Evolutionary conservation across 441 rosid genomes (phyloP), one percentile per base, ranked within the genome.

Genomic region (Hypseocharis bilobata): DNA sequence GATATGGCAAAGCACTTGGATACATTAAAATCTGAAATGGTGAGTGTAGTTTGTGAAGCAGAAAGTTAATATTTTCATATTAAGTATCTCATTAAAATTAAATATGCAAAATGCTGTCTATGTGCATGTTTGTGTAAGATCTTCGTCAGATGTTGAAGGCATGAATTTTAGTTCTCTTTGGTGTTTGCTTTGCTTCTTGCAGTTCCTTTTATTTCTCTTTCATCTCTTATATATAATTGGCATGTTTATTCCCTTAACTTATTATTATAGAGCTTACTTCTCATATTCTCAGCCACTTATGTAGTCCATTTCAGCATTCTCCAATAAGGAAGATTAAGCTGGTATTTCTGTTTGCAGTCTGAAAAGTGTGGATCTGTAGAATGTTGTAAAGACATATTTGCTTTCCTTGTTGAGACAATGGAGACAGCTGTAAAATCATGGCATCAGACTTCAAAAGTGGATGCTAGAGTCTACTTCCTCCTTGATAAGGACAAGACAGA

Each of bases 361-460:
- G 89, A 78, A 65, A 80, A 68, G 78, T 82, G 77, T 71, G 89
- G 78, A 77, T 70, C 83, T 71, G 91, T 86, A 74, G 91, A 83
- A 66, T 68, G 67, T 64, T 77, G 75, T 78, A 74, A 73, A 70
- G 91, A 77, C 20, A 69, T 83, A 71, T 79, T 85, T 52, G 74
- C 88, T 69, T 92, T 92, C 77, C 74, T 87, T 44, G 82, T 84
- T 66, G 85, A 81, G 77, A 92, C 88, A 4, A 86, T 92, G 91
- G 94, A 90, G 70, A 58, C 84, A 51, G 87, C 96, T 67, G 83
- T 90, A 52, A 89, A 83, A 65, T 79, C 86, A 13, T 88, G 98
- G 94, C 89, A 92, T 72, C 91, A 88, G 72, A 82, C 85, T 76
- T 83, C 88, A 65, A 88, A 82, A 79, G 86, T 89, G 70, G 96